Conservation (phyloP, 75 land plant genomes). For the Sequoia sempervirens region DNA sequence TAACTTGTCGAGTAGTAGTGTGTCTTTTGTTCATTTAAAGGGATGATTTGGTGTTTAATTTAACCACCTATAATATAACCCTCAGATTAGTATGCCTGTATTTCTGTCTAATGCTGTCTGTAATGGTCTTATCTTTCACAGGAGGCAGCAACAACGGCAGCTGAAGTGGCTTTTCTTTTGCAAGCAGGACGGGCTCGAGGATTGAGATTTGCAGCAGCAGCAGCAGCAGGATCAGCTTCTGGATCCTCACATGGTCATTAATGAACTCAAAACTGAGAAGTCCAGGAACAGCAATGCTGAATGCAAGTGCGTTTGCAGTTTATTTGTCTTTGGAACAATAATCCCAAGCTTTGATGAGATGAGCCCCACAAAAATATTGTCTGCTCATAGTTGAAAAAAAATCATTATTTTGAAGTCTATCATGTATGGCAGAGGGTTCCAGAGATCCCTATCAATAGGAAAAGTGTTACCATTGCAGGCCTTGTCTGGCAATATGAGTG, state of each 20-base stretch:
- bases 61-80: background rate
- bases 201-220: slow-evolving; percentile 42
- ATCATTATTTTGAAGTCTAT: background rate
- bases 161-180: slow-evolving; percentile 60
- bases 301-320: background rate
- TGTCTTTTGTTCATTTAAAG: background rate
- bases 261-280: background rate
- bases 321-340: slow-evolving; percentile 8
- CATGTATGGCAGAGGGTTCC: background rate
- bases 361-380: background rate
- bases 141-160: slow-evolving; percentile 70
- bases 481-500: background rate
- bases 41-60: background rate
- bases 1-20: background rate
- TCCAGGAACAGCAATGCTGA: background rate
- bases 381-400: background rate
- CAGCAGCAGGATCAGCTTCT: slow-evolving; percentile 23
- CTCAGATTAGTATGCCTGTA: background rate
- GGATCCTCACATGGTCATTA: slow-evolving; percentile 8
- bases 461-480: background rate
- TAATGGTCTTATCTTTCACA: slow-evolving; percentile 10
- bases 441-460: slow-evolving; percentile 5
- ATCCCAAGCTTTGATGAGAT: background rate
- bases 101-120: background rate
- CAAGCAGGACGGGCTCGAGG: slow-evolving; percentile 54